Evolutionary conservation across 108 stramenopile genomes (phyloP).

Genomic region (Stephanodiscus triporus): DNA sequence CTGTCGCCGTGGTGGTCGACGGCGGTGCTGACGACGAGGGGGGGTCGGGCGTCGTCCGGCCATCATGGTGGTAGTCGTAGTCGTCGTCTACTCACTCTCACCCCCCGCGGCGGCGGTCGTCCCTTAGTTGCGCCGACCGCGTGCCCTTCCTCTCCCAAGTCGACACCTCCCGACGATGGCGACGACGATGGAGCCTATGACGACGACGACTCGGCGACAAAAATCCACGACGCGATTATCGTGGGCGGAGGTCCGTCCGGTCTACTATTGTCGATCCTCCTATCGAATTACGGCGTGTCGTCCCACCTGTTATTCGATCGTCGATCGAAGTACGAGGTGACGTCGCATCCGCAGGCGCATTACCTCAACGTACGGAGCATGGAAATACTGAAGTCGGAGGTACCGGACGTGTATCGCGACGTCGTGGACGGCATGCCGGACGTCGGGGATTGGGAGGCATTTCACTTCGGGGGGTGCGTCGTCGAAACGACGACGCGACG

Average conservation of each 20-base stretch:
- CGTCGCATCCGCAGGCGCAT: conserved; percentile 91
- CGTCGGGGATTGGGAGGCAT: conserved; percentile 70
- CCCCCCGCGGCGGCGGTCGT: too few species aligned
- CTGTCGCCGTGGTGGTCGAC: too few species aligned
- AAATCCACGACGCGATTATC: conserved; percentile 50
- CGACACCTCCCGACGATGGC: too few species aligned
- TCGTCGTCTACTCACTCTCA: too few species aligned
- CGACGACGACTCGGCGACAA: not conserved
- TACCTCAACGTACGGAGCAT: conserved; percentile 93
- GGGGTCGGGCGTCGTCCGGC: too few species aligned
- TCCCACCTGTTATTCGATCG: conserved; percentile 62
- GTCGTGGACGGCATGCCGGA: conserved; percentile 62
- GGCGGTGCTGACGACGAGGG: too few species aligned
- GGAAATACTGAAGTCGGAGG: conserved; percentile 73
- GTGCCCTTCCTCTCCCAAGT: too few species aligned
- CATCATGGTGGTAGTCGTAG: too few species aligned
- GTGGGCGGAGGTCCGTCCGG: conserved; percentile 85
- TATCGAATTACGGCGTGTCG: conserved; percentile 59
- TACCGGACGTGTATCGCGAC: conserved; percentile 51
- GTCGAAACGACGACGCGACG: conserved; percentile 5
- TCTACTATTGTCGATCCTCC: conserved; percentile 66
- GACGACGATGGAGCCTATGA: too few species aligned
- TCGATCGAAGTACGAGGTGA: conserved; percentile 52
- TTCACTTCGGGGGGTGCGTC: conserved; percentile 76
- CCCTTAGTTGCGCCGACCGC: too few species aligned